Base-by-base conservation (phyloP, 345 rosid genomes). In the Conringia planisiliqua region DNA sequence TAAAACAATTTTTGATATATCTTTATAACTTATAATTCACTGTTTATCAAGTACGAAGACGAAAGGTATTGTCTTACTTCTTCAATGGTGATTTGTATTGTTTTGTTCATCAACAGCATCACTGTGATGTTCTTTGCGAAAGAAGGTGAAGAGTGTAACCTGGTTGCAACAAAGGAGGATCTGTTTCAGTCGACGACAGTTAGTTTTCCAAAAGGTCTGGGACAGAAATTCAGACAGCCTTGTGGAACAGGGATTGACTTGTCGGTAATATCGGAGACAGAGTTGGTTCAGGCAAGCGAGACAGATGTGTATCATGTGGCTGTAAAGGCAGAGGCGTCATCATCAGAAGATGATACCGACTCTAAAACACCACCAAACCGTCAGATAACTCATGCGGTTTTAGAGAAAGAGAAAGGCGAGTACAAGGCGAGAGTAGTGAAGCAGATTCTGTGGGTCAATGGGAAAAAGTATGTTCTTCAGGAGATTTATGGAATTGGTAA, bases 401-500 rank as follows among this genome's bases (percentile, higher is more conserved):
- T 89, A 61, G 92, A 89, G 78, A 86, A 83, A 79, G 85, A 86
- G 27, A 89, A 78, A 52, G 90, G 81, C 10, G 88, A 83, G 62
- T 86, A 80, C 80, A 62, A 70, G 62, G 85, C 83, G 4, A 76
- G 85, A 74, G 93, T 86, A 2, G 75, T 80, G 76, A 85, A 87
- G 81, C 98, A 89, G 86, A 83, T 89, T 46, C 75, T 93, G 32
- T 90, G 89, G 91, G 90, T 85, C 70, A 82, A 82, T 70, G 73
- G 83, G 29, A 77, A 47, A 43, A 87, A 87, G 82, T 90, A 93
- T 72, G 96, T 89, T 78, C 83, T 90, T 78, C 90, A 90, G 71
- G 97, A 88, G 83, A 93, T 90, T 27, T 93, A 89, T 62, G 98
- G 97, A n/a, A 89, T 88, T n/a, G 92, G 91, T 62, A 85, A 85